phyloP scores from a whole-genome alignment of 1,284 basidiomycete genomes.

The Fomes fomentarius region DNA sequence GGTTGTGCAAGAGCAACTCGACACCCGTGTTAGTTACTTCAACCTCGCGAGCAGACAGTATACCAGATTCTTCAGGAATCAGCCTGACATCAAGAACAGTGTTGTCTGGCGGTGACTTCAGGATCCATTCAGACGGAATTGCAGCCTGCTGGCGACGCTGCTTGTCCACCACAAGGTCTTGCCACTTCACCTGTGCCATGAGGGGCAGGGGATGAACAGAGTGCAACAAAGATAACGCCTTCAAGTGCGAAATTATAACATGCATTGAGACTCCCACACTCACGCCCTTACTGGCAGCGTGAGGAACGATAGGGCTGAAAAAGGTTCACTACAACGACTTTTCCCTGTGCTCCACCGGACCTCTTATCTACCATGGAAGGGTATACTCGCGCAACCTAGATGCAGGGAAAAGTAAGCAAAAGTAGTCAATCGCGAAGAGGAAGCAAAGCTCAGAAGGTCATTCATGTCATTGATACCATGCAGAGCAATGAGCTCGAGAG shows the following conservation, averaged over 20 bases:
- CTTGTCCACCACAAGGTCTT: conserved; percentile 44
- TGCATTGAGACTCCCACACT: background rate
- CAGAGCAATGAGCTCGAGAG: conserved; percentile 39
- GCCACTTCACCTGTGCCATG: no score
- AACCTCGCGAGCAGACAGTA: conserved; percentile 50
- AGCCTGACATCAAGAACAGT: conserved; percentile 43
- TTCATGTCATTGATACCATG: conserved; percentile 75
- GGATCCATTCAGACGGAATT: conserved; percentile 53
- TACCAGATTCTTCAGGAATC: conserved; percentile 45
- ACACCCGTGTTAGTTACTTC: conserved; percentile 54
- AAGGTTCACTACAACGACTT: no score
- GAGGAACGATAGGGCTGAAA: background rate
- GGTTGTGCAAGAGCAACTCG: conserved; percentile 40
- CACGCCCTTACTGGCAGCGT: background rate
- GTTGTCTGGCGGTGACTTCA: conserved; percentile 35
- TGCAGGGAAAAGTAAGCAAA: background rate
- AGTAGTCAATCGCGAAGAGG: no score
- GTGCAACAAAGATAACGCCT: background rate
- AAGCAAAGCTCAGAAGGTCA: conserved; percentile 76
- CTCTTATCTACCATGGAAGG: no score
- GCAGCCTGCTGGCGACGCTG: conserved; percentile 45
- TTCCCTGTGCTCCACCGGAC: no score
- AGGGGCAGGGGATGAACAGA: no score
- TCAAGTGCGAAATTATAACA: background rate
- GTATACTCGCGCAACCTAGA: no score